Percentiles rank a stretch among this genome's conserved stretches.
Evolutionary conservation across 164 flowering plant species (phyloP).

Genomic region (Umbellularia californica): DNA sequence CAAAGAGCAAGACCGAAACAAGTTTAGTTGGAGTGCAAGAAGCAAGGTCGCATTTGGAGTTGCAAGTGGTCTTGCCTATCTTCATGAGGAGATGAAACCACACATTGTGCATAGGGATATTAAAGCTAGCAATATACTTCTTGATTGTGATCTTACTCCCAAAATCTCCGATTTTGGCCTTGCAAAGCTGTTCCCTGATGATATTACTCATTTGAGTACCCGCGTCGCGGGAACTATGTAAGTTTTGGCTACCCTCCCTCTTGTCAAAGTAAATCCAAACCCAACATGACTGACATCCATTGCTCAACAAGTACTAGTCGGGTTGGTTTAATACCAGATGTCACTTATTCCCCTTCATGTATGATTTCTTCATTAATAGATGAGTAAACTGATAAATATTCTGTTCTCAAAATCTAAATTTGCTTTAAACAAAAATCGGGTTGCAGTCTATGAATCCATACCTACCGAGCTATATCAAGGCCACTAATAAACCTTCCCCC

Average conservation of each 20-base stretch:
- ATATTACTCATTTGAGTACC: constrained; percentile 88
- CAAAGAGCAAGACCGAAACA: constrained; percentile 31
- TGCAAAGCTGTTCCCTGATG: constrained; percentile 78
- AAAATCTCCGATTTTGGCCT: constrained; percentile 95
- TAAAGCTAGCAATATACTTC: constrained; percentile 95
- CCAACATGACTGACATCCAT: too few species aligned
- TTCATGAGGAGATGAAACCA: constrained; percentile 89
- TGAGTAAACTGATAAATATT: too few species aligned
- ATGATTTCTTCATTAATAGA: too few species aligned
- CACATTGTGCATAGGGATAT: constrained; percentile 84
- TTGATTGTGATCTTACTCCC: constrained; percentile 66
- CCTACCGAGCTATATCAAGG: too few species aligned
- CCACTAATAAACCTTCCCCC: too few species aligned
- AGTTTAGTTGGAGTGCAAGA: constrained; percentile 69
- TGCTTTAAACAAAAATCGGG: too few species aligned
- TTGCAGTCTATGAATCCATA: too few species aligned
- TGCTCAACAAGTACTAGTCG: too few species aligned
- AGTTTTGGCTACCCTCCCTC: constrained; percentile 22
- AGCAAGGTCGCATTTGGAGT: constrained; percentile 59
- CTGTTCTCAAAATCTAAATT: too few species aligned
- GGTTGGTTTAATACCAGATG: too few species aligned
- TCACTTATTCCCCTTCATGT: too few species aligned
- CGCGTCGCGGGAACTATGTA: constrained; percentile 97
- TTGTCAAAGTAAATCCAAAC: too few species aligned
- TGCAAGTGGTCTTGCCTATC: constrained; percentile 84